These are phyloP conservation scores for Phaeosphaeria sp. DNA, from an alignment of 2,329 filamentous ascomycete genomes.

Conservation along the genomic window DNA sequence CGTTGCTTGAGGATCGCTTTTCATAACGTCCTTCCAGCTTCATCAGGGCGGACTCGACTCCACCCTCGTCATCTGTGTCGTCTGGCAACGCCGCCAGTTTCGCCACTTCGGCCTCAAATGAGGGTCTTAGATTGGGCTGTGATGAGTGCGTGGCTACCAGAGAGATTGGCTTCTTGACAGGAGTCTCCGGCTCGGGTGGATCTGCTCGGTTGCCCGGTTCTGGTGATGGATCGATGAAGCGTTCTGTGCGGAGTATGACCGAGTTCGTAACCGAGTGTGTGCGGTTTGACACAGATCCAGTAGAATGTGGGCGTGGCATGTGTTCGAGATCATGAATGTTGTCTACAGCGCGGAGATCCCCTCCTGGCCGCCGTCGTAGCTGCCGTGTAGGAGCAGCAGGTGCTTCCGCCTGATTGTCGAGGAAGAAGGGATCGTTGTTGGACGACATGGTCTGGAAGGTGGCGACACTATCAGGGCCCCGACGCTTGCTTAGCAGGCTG, in stretches of 20 bases:
- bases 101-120: conserved; percentile 88
- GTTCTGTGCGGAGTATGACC: conserved; percentile 42
- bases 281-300: conserved; percentile 55
- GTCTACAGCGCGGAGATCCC: conserved; percentile 55
- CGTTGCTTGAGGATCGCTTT: conserved; percentile 49
- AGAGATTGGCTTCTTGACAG: conserved; percentile 44
- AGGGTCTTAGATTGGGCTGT: conserved; percentile 65
- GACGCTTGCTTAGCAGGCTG: conserved; percentile 60
- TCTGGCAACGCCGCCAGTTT: conserved; percentile 89
- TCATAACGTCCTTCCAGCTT: conserved; percentile 91
- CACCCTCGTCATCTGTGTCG: conserved; percentile 76
- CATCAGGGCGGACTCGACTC: conserved; percentile 87
- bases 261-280: conserved; percentile 51
- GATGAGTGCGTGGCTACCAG: conserved; percentile 62
- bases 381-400: conserved; percentile 40
- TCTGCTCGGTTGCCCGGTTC: conserved; percentile 14
- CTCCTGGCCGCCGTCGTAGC: conserved; percentile 57
- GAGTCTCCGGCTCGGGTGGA: conserved; percentile 13
- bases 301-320: conserved; percentile 54
- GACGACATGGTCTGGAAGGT: conserved; percentile 55
- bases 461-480: conserved; percentile 67
- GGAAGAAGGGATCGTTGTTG: conserved; percentile 48
- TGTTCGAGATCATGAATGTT: conserved; percentile 56
- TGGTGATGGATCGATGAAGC: conserved; percentile 27
- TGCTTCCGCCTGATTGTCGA: conserved; percentile 39